Conservation (phyloP, 2,329 filamentous ascomycete genomes). For the Penicillium sclerotigenum region DNA sequence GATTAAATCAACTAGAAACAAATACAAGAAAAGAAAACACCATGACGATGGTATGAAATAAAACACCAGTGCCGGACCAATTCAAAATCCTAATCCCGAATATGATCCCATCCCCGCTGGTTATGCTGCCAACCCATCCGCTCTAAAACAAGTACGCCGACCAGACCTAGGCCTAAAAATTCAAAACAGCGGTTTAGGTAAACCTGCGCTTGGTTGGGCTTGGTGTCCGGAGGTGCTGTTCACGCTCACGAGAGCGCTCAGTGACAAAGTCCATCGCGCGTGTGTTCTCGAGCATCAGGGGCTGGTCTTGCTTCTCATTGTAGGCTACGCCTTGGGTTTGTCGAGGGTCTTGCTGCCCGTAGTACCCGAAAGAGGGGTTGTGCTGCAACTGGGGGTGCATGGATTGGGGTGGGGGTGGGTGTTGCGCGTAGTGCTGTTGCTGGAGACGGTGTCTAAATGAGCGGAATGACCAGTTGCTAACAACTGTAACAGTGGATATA, state of each 20-base stretch:
- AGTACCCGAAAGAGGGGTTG: slow-evolving; percentile 28
- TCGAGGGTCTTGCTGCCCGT: slow-evolving; percentile 18
- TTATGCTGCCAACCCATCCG: slow-evolving; percentile 4
- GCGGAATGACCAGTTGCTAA: slow-evolving; percentile 60
- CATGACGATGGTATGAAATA: slow-evolving; percentile 14
- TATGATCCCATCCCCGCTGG: not conserved
- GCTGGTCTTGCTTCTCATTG: slow-evolving; percentile 27
- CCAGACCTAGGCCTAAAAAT: slow-evolving; percentile 3
- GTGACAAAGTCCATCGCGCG: slow-evolving; percentile 31
- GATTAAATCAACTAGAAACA: not conserved
- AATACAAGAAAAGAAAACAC: slow-evolving; percentile 14
- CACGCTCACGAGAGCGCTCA: slow-evolving; percentile 32
- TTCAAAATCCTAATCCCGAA: not conserved
- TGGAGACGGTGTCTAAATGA: slow-evolving; percentile 45
- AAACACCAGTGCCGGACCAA: slow-evolving; percentile 1
- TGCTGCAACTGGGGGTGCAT: slow-evolving; percentile 28
- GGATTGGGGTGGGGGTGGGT: slow-evolving; percentile 24
- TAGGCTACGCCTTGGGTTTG: slow-evolving; percentile 14
- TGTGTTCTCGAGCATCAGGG: slow-evolving; percentile 32
- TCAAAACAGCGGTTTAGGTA: slow-evolving; percentile 11
- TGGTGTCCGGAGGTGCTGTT: slow-evolving; percentile 36
- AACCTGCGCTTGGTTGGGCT: slow-evolving; percentile 37
- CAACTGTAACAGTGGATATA: slow-evolving; percentile 51
- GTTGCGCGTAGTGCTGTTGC: slow-evolving; percentile 29
- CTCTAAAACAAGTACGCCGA: slow-evolving; percentile 6